Conservation (phyloP, 2,329 filamentous ascomycete genomes). For the Ophiocordyceps camponoti-saundersi region DNA sequence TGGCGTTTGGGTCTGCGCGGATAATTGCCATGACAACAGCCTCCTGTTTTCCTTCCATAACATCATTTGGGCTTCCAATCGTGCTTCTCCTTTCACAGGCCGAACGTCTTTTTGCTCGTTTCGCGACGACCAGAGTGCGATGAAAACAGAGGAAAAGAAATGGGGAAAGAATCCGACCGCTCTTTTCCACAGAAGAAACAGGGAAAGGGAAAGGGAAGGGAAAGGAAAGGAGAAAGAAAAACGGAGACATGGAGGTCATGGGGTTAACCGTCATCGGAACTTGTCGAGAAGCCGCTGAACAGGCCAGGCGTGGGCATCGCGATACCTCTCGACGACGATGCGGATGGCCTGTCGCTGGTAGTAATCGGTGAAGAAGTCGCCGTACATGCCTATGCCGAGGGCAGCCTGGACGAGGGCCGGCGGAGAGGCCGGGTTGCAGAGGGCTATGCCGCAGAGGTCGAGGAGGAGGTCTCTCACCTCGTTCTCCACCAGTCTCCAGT, state of each 20-base stretch:
- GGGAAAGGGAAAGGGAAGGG: too few relatives aligned
- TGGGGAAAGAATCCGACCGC: too few relatives aligned
- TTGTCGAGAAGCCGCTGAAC: conserved; percentile 18
- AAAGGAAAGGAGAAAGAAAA: background rate
- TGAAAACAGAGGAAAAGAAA: too few relatives aligned
- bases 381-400: conserved; percentile 23
- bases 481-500: conserved; percentile 19
- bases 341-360: conserved; percentile 19
- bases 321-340: conserved; percentile 25
- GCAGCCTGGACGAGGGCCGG: conserved; percentile 21
- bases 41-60: too few relatives aligned
- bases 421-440: conserved; percentile 19
- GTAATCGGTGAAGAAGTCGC: conserved; percentile 22
- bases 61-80: too few relatives aligned
- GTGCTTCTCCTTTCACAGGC: too few relatives aligned
- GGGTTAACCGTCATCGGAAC: conserved; percentile 8
- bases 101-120: too few relatives aligned
- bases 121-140: too few relatives aligned
- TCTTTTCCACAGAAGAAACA: too few relatives aligned
- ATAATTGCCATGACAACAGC: too few relatives aligned
- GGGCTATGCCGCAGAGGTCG: conserved; percentile 21
- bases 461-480: conserved; percentile 19
- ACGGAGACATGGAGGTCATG: background rate
- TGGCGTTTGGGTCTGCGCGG: too few relatives aligned
- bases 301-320: conserved; percentile 22